Conservation (phyloP, 441 rosid genomes). For the Melastoma candidum region DNA sequence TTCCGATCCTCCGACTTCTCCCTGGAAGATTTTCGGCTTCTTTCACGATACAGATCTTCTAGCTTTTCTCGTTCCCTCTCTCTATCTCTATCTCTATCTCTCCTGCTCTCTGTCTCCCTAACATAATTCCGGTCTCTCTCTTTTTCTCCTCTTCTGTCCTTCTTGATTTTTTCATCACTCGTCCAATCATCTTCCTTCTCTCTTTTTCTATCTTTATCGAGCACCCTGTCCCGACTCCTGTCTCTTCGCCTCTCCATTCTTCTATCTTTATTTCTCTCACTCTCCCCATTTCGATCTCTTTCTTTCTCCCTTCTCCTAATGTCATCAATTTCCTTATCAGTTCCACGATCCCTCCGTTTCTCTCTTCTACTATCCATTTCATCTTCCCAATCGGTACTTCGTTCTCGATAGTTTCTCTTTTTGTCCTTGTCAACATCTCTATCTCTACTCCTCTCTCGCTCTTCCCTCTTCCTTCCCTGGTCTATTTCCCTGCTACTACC, state of each 20-base stretch:
- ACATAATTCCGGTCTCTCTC: slow-evolving; percentile 28
- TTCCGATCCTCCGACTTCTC: slow-evolving; percentile 12
- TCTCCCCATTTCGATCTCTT: slow-evolving; percentile 27
- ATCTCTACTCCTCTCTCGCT: slow-evolving; percentile 1
- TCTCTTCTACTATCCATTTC: slow-evolving; percentile 20
- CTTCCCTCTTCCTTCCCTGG: slow-evolving; percentile 17
- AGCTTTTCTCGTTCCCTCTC: slow-evolving; percentile 3
- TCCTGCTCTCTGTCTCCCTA: neutral
- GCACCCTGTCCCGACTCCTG: slow-evolving; percentile 23
- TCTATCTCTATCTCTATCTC: slow-evolving; percentile 5
- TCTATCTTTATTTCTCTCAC: slow-evolving; percentile 20
- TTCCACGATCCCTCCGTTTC: slow-evolving; percentile 25
- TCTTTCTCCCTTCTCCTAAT: slow-evolving; percentile 12
- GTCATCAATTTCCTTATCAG: slow-evolving; percentile 26
- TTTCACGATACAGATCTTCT: slow-evolving; percentile 23
- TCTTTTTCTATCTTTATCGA: slow-evolving; percentile 19
- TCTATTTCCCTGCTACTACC: slow-evolving; percentile 21
- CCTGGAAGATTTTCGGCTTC: slow-evolving; percentile 17
- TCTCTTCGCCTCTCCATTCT: slow-evolving; percentile 29
- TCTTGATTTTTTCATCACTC: slow-evolving; percentile 23
- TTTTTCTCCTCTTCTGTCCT: slow-evolving; percentile 16
- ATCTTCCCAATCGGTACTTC: slow-evolving; percentile 13
- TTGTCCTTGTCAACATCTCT: too few relatives aligned
- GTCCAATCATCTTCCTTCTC: slow-evolving; percentile 26
- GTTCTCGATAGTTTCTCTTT: slow-evolving; percentile 4